These are phyloP conservation scores for Leccinum sublutescens DNA, from an alignment of 768 basidiomycete genomes.

Conservation along the genomic window DNA sequence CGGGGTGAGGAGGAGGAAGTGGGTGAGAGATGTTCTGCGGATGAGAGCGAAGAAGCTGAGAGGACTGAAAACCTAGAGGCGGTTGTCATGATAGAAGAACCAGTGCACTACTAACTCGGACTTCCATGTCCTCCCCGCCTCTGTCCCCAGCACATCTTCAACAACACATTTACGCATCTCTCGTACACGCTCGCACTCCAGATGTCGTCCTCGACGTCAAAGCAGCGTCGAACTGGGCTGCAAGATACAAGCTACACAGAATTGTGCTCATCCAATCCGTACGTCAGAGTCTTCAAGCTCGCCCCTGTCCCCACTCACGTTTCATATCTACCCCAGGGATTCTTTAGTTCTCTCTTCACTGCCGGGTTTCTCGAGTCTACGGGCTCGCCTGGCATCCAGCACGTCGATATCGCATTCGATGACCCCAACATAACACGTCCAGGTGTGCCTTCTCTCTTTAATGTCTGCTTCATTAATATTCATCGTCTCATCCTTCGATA, in stretches of 20 bases:
- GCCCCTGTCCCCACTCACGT: not conserved
- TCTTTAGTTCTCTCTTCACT: slow-evolving; percentile 86
- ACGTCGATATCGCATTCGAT: slow-evolving; percentile 72
- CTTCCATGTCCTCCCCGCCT: slow-evolving; percentile 38
- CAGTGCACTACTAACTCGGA: not conserved
- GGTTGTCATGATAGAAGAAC: not conserved
- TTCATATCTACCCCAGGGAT: slow-evolving; percentile 51
- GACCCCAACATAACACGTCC: slow-evolving; percentile 87
- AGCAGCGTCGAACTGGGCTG: slow-evolving; percentile 55
- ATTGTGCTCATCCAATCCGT: slow-evolving; percentile 90
- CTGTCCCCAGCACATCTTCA: slow-evolving; percentile 60
- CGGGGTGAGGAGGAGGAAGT: slow-evolving; percentile 45
- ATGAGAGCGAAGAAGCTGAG: slow-evolving; percentile 49
- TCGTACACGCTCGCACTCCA: slow-evolving; percentile 68
- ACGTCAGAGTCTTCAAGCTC: slow-evolving; percentile 24
- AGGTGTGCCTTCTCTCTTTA: slow-evolving; percentile 46
- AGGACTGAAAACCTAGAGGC: slow-evolving; percentile 33
- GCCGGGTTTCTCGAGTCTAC: slow-evolving; percentile 70
- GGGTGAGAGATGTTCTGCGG: slow-evolving; percentile 49
- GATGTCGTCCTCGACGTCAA: slow-evolving; percentile 74
- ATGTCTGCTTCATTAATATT: not conserved
- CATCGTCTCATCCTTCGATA: slow-evolving; percentile 28
- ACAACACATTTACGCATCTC: slow-evolving; percentile 72
- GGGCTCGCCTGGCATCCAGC: slow-evolving; percentile 36
- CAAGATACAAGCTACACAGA: slow-evolving; percentile 76